Evolutionary conservation across 129 eudicot genomes (phyloP).

Genomic region (Centella asiatica): DNA sequence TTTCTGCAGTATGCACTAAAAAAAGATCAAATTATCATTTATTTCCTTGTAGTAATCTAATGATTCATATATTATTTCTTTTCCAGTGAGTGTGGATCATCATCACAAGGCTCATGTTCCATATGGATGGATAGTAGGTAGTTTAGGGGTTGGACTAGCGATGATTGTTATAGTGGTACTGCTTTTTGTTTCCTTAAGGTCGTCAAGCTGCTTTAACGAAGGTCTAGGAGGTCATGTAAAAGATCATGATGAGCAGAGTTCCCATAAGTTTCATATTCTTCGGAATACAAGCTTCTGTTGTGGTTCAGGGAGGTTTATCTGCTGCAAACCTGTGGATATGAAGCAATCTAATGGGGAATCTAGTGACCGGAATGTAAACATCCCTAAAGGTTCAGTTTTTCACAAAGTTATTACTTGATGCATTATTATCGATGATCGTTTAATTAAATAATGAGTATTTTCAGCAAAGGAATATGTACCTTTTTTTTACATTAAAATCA

Average conservation of each 20-base stretch:
- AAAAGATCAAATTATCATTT: not conserved
- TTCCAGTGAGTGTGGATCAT: slow-evolving; percentile 30
- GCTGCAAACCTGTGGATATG: slow-evolving; percentile 56
- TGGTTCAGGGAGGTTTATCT: slow-evolving; percentile 68
- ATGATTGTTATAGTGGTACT: slow-evolving; percentile 32
- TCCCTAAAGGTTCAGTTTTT: slow-evolving; percentile 59
- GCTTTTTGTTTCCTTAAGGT: slow-evolving; percentile 38
- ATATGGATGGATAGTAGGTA: slow-evolving; percentile 83
- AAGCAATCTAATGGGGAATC: slow-evolving; percentile 52
- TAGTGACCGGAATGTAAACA: slow-evolving; percentile 58
- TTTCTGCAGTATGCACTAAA: too few relatives aligned
- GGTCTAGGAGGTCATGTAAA: slow-evolving; percentile 27
- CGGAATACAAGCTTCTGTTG: slow-evolving; percentile 76
- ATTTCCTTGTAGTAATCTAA: not conserved
- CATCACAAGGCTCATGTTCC: slow-evolving; percentile 54
- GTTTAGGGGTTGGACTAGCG: slow-evolving; percentile 49
- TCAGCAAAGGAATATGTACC: too few relatives aligned
- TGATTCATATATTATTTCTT: slow-evolving; percentile 1
- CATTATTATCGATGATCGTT: not conserved
- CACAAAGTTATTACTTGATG: too few relatives aligned
- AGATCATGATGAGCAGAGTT: slow-evolving; percentile 42
- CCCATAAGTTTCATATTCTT: slow-evolving; percentile 73
- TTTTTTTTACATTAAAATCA: not conserved
- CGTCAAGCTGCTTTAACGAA: slow-evolving; percentile 42
- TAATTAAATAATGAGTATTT: too few relatives aligned